phyloP scores from a whole-genome alignment of 441 rosid genomes.

The Gossypium gossypioides region DNA sequence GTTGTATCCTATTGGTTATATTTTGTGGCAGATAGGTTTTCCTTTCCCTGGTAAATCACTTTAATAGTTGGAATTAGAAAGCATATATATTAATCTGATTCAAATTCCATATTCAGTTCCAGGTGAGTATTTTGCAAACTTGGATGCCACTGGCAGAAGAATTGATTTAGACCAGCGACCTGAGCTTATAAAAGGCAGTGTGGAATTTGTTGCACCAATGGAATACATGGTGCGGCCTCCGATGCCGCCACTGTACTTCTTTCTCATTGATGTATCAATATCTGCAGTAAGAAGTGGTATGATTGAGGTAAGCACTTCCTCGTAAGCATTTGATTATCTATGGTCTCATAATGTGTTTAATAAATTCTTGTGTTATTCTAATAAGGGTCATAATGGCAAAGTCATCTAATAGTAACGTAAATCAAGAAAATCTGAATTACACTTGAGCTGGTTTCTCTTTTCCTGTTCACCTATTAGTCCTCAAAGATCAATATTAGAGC shows the following conservation, averaged over 20 bases:
- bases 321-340: slow-evolving; percentile 13
- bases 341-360: slow-evolving; percentile 5
- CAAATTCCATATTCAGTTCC: slow-evolving; percentile 50
- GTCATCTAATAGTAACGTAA: background rate
- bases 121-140: slow-evolving; percentile 83
- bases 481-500: background rate
- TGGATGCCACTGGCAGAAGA: slow-evolving; percentile 89
- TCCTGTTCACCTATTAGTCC: background rate
- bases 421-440: background rate
- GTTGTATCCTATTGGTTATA: background rate
- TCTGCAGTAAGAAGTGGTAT: slow-evolving; percentile 85
- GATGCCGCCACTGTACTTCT: slow-evolving; percentile 93
- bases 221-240: slow-evolving; percentile 99
- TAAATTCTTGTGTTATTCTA: background rate
- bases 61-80: background rate
- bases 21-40: background rate
- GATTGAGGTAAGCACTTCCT: slow-evolving; percentile 70
- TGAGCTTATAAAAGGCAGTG: slow-evolving; percentile 88
- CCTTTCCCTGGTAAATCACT: background rate
- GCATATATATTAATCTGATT: background rate
- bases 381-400: background rate
- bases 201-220: slow-evolving; percentile 93
- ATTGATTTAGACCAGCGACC: slow-evolving; percentile 91
- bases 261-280: slow-evolving; percentile 87
- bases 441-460: background rate